Conservation (phyloP, 1,284 basidiomycete genomes). For the Laetiporus sulphureus region DNA sequence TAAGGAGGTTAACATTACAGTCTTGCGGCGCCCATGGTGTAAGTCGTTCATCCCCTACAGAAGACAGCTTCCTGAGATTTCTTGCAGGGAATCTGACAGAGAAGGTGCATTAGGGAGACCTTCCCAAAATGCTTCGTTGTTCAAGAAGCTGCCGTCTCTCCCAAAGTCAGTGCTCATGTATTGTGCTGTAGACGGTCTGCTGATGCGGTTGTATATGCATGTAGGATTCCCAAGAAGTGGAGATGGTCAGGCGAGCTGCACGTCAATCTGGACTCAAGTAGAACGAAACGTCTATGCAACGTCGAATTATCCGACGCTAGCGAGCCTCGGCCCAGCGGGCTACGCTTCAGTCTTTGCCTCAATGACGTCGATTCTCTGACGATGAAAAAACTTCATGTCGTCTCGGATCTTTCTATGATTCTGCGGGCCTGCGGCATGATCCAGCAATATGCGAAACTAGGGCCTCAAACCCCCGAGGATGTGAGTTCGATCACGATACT, state of each 20-base stretch:
- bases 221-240: slow-evolving; percentile 32
- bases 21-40: no score
- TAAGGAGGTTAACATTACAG: no score
- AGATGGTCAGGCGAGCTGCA: slow-evolving; percentile 31
- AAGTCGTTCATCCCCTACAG: no score
- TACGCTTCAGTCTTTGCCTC: slow-evolving; percentile 41
- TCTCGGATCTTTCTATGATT: slow-evolving; percentile 38
- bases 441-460: slow-evolving; percentile 45
- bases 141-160: no score
- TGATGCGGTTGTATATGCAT: no score
- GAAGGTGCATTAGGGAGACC: no score
- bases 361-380: slow-evolving; percentile 34
- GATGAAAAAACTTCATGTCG: slow-evolving; percentile 40
- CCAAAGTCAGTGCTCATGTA: no score
- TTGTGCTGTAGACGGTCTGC: no score
- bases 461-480: slow-evolving; percentile 32
- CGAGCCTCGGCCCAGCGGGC: slow-evolving; percentile 32
- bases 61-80: no score
- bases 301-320: slow-evolving; percentile 39
- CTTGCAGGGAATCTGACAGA: no score
- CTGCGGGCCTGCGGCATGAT: slow-evolving; percentile 40
- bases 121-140: no score
- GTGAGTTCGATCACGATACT: slow-evolving; percentile 37
- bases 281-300: slow-evolving; percentile 39
- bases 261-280: slow-evolving; percentile 23